Evolutionary conservation across 805 yeast genomes (phyloP).

Genomic region (Myxozyma udenii): DNA sequence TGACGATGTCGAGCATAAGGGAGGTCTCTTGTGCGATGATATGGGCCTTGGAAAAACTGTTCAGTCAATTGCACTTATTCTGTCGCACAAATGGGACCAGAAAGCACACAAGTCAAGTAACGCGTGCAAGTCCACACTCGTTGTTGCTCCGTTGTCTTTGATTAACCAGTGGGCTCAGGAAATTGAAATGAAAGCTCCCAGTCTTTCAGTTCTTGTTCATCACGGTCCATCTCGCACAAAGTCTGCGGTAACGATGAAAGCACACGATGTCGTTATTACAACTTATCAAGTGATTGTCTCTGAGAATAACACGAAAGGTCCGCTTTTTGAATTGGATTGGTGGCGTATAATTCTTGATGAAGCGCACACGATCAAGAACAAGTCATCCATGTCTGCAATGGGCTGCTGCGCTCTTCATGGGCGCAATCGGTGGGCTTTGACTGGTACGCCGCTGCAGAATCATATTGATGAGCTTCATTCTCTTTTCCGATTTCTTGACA

Average conservation of each 20-base stretch:
- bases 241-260: constrained; percentile 29
- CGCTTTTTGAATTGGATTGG: constrained; percentile 40
- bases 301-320: constrained; percentile 32
- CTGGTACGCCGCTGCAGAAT: constrained; percentile 67
- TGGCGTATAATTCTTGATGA: constrained; percentile 63
- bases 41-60: constrained; percentile 90
- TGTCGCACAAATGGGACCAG: constrained; percentile 44
- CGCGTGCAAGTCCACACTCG: constrained; percentile 39
- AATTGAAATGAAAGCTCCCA: constrained; percentile 38
- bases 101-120: constrained; percentile 39
- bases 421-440: constrained; percentile 53
- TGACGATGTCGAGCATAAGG: constrained; percentile 38
- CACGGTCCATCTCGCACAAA: constrained; percentile 42
- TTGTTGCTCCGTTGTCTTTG: constrained; percentile 46
- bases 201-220: constrained; percentile 32
- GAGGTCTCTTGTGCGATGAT: constrained; percentile 77
- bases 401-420: constrained; percentile 47
- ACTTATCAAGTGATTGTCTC: constrained; percentile 75
- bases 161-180: constrained; percentile 46
- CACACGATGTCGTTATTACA: constrained; percentile 79
- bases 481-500: constrained; percentile 44
- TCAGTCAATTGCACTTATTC: constrained; percentile 66
- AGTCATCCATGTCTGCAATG: constrained; percentile 45
- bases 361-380: constrained; percentile 60
- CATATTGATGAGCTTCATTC: constrained; percentile 53